A percentile compares a stretch with the other conserved stretches of the same genome.
Evolutionary conservation across 2,329 filamentous ascomycete species (phyloP).

Genomic region (Elsinoe australis): DNA sequence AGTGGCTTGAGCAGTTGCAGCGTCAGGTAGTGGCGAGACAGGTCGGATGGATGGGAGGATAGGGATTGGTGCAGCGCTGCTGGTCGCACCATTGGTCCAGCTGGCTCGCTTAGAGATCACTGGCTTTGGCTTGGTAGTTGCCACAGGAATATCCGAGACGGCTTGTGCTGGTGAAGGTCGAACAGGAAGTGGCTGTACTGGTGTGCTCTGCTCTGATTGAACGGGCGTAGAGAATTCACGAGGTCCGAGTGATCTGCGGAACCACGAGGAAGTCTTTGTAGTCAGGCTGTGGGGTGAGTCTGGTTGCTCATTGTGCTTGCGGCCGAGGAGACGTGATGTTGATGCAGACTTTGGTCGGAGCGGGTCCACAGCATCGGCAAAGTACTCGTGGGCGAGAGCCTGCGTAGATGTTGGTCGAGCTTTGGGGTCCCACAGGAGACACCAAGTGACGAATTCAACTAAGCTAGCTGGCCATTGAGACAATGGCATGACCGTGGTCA

Average conservation of each 20-base stretch:
- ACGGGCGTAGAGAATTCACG: conserved; percentile 52
- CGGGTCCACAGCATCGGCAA: conserved; percentile 84
- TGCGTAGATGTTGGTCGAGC: conserved; percentile 83
- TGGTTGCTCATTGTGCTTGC: conserved; percentile 76
- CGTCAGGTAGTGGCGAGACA: conserved; percentile 91
- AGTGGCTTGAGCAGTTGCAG: conserved; percentile 81
- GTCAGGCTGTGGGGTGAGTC: conserved; percentile 54
- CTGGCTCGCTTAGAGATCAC: conserved; percentile 74
- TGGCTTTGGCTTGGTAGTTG: conserved; percentile 46
- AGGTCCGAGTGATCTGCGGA: conserved; percentile 86
- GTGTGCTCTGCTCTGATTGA: conserved; percentile 34
- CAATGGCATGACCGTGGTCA: conserved; percentile 84
- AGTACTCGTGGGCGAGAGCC: conserved; percentile 93
- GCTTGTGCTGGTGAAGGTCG: conserved; percentile 27
- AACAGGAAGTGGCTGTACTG: conserved; percentile 30
- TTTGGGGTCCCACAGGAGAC: conserved; percentile 97
- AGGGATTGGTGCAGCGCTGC: conserved; percentile 80
- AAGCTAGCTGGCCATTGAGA: conserved; percentile 88
- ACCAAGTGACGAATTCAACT: conserved; percentile 94
- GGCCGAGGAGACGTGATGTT: conserved; percentile 71
- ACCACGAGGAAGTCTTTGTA: conserved; percentile 84
- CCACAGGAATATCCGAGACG: conserved; percentile 38
- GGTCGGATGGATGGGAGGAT: conserved; percentile 91
- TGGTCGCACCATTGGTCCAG: conserved; percentile 69
- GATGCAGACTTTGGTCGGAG: conserved; percentile 88